A percentile compares a stretch with the other conserved stretches of the same genome.
Evolutionary conservation across 192 early-diverging fungal genomes (phyloP).

Genomic region (Jimgerdemannia flammicorona): DNA sequence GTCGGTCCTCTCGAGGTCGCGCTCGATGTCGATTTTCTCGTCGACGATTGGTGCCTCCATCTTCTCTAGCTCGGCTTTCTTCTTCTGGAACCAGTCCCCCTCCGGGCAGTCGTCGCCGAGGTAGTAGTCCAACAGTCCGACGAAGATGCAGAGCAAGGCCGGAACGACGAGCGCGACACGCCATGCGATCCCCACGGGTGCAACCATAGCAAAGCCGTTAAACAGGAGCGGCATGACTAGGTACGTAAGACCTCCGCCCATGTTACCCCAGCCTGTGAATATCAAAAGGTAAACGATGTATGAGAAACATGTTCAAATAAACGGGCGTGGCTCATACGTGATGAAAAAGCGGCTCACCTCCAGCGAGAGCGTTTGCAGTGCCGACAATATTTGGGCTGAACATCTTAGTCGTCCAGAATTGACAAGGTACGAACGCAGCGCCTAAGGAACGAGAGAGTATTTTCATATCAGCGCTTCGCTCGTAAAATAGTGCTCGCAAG

Average conservation of each 20-base stretch:
- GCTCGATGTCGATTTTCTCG: too few species aligned
- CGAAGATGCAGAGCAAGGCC: constrained; percentile 26
- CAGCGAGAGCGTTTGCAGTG: constrained; percentile 62
- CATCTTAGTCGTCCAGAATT: constrained; percentile 65
- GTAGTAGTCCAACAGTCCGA: constrained; percentile 26
- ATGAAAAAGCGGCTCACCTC: constrained; percentile 23
- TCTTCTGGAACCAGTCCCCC: constrained; percentile 21
- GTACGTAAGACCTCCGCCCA: constrained; percentile 61
- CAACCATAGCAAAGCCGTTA: constrained; percentile 23
- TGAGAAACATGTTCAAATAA: too few species aligned
- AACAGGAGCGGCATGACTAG: constrained; percentile 47
- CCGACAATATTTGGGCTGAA: constrained; percentile 56
- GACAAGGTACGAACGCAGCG: constrained; percentile 67
- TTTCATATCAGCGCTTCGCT: background rate
- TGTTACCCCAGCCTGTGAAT: constrained; percentile 49
- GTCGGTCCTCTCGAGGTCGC: too few species aligned
- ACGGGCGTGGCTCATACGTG: too few species aligned
- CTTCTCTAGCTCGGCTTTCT: too few species aligned
- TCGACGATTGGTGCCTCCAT: too few species aligned
- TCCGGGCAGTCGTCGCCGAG: constrained; percentile 41
- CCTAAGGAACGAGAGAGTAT: background rate
- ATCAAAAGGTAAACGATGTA: too few species aligned
- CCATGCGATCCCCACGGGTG: constrained; percentile 42
- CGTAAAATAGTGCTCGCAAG: background rate
- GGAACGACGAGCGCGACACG: constrained; percentile 38